Conservation (phyloP, 768 basidiomycete genomes). For the Porphyrellus cyaneotinctus region DNA sequence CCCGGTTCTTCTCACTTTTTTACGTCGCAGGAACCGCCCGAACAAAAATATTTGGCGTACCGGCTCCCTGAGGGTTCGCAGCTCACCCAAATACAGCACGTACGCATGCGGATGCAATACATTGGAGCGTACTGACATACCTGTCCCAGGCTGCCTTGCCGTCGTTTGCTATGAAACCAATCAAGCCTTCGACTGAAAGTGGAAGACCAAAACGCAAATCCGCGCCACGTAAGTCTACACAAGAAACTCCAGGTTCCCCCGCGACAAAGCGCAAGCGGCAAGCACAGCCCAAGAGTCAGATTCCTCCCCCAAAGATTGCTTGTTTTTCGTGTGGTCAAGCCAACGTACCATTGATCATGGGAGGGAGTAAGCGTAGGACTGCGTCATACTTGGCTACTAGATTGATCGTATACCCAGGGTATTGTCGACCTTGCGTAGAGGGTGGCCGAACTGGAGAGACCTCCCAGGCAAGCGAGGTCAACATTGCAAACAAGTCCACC, state of each 20-base stretch:
- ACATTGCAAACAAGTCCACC: neutral
- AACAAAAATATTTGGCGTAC: conserved; percentile 54
- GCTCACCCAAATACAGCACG: conserved; percentile 56
- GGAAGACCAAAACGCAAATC: conserved; percentile 35
- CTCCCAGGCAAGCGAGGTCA: conserved; percentile 16
- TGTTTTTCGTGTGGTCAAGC: conserved; percentile 61
- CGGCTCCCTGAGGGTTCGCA: conserved; percentile 53
- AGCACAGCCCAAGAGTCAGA: conserved; percentile 31
- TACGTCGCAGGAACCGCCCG: conserved; percentile 35
- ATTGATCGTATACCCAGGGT: conserved; percentile 40
- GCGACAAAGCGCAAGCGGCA: conserved; percentile 42
- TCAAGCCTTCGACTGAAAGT: conserved; percentile 49
- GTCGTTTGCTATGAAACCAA: conserved; percentile 50
- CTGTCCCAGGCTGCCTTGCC: conserved; percentile 40
- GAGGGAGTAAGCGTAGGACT: conserved; percentile 54
- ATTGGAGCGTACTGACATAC: neutral
- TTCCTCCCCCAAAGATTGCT: conserved; percentile 42
- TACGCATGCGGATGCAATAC: conserved; percentile 28
- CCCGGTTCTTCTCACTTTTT: neutral
- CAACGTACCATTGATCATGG: conserved; percentile 72
- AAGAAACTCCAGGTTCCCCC: conserved; percentile 18
- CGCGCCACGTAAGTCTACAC: conserved; percentile 29
- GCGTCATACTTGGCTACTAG: neutral
- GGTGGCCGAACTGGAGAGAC: conserved; percentile 41
- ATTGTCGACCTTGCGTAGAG: conserved; percentile 65